Conservation (phyloP, 495 filamentous ascomycete genomes). For the Symbiotaphrina buchneri region DNA sequence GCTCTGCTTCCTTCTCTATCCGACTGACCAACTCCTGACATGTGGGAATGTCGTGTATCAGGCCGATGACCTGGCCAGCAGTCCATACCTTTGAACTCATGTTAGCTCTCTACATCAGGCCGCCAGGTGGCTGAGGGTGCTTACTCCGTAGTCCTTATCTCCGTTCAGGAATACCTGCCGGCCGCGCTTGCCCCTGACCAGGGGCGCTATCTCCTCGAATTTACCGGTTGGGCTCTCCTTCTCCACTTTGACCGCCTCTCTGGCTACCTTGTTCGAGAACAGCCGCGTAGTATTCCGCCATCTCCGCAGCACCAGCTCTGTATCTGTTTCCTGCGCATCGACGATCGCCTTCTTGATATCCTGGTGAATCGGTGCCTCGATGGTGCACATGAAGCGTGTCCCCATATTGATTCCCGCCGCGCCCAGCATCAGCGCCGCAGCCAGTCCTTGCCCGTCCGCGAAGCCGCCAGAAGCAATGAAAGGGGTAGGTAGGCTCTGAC, state of each 20-base stretch:
- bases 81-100: slow-evolving; percentile 36
- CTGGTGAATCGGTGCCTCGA: slow-evolving; percentile 76
- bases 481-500: slow-evolving; percentile 65
- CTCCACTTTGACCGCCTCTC: slow-evolving; percentile 64
- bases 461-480: slow-evolving; percentile 95
- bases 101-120: slow-evolving; percentile 5
- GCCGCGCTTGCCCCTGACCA: slow-evolving; percentile 80
- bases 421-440: slow-evolving; percentile 74
- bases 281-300: slow-evolving; percentile 87
- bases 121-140: slow-evolving; percentile 11
- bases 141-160: slow-evolving; percentile 74
- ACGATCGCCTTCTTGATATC: slow-evolving; percentile 92
- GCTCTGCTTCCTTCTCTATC: slow-evolving; percentile 42
- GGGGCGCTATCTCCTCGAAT: slow-evolving; percentile 76
- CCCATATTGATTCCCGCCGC: slow-evolving; percentile 96
- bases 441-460: slow-evolving; percentile 82
- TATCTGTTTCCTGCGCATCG: slow-evolving; percentile 71
- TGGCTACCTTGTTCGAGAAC: slow-evolving; percentile 73
- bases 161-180: slow-evolving; percentile 82
- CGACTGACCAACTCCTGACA: slow-evolving; percentile 31
- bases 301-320: slow-evolving; percentile 63
- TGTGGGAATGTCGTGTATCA: slow-evolving; percentile 48
- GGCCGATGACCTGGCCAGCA: slow-evolving; percentile 44
- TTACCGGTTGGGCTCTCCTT: slow-evolving; percentile 66
- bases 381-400: slow-evolving; percentile 82